Conservation (phyloP, 805 yeast genomes). For the Kuraishia hungarica region DNA sequence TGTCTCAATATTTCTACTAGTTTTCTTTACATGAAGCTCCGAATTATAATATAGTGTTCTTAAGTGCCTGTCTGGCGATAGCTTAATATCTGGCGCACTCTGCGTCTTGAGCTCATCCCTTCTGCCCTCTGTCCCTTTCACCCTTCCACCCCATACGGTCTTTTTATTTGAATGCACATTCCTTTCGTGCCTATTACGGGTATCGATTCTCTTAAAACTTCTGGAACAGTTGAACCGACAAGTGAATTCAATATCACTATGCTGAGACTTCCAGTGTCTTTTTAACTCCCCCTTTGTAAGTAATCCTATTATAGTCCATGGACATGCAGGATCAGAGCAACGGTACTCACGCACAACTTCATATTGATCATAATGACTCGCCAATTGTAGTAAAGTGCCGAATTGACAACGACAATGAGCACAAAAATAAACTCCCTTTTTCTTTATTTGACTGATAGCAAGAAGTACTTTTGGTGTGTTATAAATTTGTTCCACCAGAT, state of each 20-base stretch:
- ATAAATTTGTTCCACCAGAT: neutral
- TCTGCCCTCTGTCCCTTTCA: neutral
- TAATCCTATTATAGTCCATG: conserved; percentile 7
- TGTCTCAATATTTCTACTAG: neutral
- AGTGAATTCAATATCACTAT: neutral
- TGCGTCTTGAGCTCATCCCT: neutral
- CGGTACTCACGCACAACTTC: conserved; percentile 5
- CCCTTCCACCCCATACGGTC: too few species aligned
- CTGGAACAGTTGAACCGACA: neutral
- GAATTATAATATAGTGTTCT: neutral
- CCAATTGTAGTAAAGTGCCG: conserved; percentile 6
- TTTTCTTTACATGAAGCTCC: neutral
- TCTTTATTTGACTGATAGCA: conserved; percentile 5
- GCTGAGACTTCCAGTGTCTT: conserved; percentile 7
- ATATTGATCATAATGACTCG: conserved; percentile 7
- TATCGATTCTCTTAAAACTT: conserved; percentile 1
- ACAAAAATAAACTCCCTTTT: conserved; percentile 8
- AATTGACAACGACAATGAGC: conserved; percentile 6
- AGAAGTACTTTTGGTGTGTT: conserved; percentile 4
- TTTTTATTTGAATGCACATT: neutral
- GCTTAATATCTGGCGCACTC: neutral
- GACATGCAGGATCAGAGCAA: conserved; percentile 6
- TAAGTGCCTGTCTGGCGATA: neutral
- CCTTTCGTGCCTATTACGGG: conserved; percentile 1
- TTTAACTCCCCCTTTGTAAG: conserved; percentile 6